phyloP scores from a whole-genome alignment of 306 rosid species.

The Heteromeles arbutifolia region DNA sequence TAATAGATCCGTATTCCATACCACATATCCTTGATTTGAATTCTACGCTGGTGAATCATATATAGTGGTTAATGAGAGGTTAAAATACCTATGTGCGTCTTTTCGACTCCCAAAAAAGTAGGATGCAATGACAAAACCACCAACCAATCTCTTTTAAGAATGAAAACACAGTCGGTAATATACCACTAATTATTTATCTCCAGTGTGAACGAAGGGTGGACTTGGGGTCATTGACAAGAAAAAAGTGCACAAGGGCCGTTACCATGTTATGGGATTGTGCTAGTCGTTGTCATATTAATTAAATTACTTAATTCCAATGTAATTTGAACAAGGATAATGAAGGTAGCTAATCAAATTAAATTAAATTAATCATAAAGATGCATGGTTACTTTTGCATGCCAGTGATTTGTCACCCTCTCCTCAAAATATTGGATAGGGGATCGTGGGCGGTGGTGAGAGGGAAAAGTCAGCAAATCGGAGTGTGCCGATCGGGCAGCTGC shows the following conservation, averaged over 20 bases:
- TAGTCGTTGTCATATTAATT: neutral
- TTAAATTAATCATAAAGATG: too few relatives aligned
- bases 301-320: neutral
- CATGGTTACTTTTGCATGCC: too few relatives aligned
- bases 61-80: fast-evolving
- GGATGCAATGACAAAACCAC: fast-evolving
- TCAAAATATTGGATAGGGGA: neutral
- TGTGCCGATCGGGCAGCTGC: neutral
- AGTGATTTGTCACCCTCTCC: neutral
- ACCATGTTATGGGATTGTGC: neutral
- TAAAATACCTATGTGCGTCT: too few relatives aligned
- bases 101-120: too few relatives aligned
- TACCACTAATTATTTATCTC: neutral
- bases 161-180: too few relatives aligned
- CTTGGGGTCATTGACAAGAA: neutral
- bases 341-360: neutral
- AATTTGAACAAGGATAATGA: neutral
- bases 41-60: fast-evolving
- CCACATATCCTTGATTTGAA: fast-evolving
- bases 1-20: too few relatives aligned
- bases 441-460: neutral
- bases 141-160: too few relatives aligned
- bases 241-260: neutral
- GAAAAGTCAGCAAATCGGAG: neutral
- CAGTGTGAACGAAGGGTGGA: neutral